Evolutionary conservation across 345 rosid genomes (phyloP).

Genomic region (Corymbia maculata): DNA sequence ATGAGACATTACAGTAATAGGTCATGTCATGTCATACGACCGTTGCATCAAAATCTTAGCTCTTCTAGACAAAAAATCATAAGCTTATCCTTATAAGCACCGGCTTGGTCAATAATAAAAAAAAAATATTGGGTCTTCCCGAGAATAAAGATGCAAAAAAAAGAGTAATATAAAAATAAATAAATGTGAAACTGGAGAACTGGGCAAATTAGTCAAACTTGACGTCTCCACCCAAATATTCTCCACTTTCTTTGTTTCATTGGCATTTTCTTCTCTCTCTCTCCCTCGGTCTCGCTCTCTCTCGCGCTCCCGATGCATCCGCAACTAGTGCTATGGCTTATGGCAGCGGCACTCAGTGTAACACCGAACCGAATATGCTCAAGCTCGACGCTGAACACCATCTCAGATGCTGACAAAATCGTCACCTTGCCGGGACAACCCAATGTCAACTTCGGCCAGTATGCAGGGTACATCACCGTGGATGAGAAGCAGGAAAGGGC

Average conservation of each 20-base stretch:
- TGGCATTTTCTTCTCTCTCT: not conserved
- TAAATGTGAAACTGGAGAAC: no score
- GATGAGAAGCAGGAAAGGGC: conserved; percentile 16
- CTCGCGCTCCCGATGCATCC: not conserved
- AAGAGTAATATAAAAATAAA: not conserved
- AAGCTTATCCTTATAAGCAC: not conserved
- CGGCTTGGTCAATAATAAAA: not conserved
- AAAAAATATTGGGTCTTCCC: no score
- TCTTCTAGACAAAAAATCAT: no score
- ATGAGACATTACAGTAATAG: no score
- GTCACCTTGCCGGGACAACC: conserved; percentile 30
- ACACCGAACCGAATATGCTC: not conserved
- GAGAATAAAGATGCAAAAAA: no score
- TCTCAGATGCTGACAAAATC: conserved; percentile 5
- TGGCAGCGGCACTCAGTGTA: not conserved
- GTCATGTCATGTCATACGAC: no score
- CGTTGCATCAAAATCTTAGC: no score
- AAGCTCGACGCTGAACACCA: not conserved
- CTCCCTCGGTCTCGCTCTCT: not conserved
- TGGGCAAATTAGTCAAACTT: no score
- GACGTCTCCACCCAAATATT: not conserved
- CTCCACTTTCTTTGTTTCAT: not conserved
- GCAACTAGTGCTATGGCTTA: not conserved
- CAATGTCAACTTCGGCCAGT: conserved; percentile 17
- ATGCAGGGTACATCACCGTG: conserved; percentile 23